Conservation (phyloP, 2,329 filamentous ascomycete species). For the Fonsecaea pedrosoi region DNA sequence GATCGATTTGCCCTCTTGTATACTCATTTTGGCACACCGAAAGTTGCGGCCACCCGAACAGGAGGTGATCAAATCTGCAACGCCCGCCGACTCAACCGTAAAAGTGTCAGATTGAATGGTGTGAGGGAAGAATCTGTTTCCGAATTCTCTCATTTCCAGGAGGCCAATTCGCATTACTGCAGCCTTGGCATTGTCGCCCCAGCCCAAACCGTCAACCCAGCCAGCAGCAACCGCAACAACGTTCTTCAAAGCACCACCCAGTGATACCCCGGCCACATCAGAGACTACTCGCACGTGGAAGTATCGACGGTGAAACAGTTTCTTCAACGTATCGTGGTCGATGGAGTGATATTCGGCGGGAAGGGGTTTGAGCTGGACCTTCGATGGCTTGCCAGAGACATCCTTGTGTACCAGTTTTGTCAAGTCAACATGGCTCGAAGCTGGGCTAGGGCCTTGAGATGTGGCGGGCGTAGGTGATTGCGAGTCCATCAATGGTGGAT, state of each 20-base stretch:
- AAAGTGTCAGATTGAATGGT: slow-evolving; percentile 84
- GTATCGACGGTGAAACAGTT: slow-evolving; percentile 92
- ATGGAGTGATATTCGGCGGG: slow-evolving; percentile 84
- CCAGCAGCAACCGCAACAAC: slow-evolving; percentile 92
- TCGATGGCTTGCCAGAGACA: slow-evolving; percentile 69
- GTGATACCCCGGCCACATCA: slow-evolving; percentile 95
- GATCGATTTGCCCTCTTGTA: slow-evolving; percentile 78
- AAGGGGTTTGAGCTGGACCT: slow-evolving; percentile 74
- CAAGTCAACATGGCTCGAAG: slow-evolving; percentile 58
- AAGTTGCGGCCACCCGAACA: slow-evolving; percentile 94
- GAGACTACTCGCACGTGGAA: slow-evolving; percentile 95
- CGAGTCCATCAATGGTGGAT: slow-evolving; percentile 87
- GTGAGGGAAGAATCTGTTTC: slow-evolving; percentile 87
- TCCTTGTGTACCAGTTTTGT: slow-evolving; percentile 69
- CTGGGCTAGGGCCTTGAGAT: slow-evolving; percentile 60
- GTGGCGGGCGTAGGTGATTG: slow-evolving; percentile 69
- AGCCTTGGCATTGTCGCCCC: slow-evolving; percentile 99
- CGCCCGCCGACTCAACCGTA: slow-evolving; percentile 94
- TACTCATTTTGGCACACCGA: slow-evolving; percentile 86
- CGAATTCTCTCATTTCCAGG: slow-evolving; percentile 95
- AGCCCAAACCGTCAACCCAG: slow-evolving; percentile 92
- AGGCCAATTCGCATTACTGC: slow-evolving; percentile 96
- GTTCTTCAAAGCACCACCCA: slow-evolving; percentile 95
- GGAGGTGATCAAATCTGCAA: slow-evolving; percentile 93
- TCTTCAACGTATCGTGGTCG: slow-evolving; percentile 81